A percentile compares a stretch with the other conserved stretches of the same genome.
Conservation (phyloP, 2,329 filamentous ascomycete species). For the Aspergillus phoenicis region DNA sequence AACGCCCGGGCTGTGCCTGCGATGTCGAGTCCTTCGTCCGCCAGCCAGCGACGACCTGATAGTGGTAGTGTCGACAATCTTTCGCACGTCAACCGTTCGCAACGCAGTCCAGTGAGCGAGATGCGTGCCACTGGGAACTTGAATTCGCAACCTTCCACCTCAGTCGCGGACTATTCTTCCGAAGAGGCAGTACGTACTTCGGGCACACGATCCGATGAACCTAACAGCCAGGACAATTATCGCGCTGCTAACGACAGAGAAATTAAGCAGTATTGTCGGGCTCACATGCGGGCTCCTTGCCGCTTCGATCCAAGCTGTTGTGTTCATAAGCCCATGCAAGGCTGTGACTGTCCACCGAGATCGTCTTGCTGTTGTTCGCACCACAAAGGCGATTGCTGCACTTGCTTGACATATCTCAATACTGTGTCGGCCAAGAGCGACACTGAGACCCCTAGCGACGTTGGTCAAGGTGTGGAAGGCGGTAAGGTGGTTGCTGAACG, state of each 20-base stretch:
- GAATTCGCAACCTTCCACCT: background rate
- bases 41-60: too few species aligned
- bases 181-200: background rate
- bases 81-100: background rate
- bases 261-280: background rate
- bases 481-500: background rate
- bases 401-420: background rate
- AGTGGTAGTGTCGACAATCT: background rate
- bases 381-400: constrained; percentile 22
- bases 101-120: background rate
- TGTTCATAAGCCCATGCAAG: constrained; percentile 17
- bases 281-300: constrained; percentile 17
- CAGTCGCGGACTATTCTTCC: background rate
- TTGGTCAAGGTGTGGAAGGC: background rate
- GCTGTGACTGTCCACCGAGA: constrained; percentile 20
- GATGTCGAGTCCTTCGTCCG: background rate
- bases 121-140: background rate
- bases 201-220: background rate
- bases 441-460: background rate
- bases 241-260: background rate
- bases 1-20: background rate
- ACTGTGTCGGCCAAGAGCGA: background rate
- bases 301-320: constrained; percentile 22
- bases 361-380: constrained; percentile 27
- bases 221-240: too few species aligned